Percentiles rank a stretch among this genome's conserved stretches.
These are phyloP conservation scores for Alternaria gaisen DNA, from an alignment of 2,329 filamentous ascomycete species.

Conservation along the genomic window DNA sequence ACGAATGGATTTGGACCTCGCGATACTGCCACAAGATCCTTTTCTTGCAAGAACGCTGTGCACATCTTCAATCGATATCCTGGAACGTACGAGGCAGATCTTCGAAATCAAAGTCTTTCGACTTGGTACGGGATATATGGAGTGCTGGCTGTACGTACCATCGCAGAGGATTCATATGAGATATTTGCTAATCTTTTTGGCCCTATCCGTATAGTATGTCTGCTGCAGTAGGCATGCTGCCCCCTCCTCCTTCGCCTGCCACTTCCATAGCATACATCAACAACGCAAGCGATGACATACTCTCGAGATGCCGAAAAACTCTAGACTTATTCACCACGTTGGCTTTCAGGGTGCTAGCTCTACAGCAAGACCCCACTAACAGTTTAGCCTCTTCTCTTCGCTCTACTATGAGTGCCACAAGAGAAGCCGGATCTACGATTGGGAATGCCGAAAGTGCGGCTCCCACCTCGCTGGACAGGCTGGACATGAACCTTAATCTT, in stretches of 20 bases:
- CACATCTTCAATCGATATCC: constrained; percentile 36
- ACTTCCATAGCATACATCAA: constrained; percentile 31
- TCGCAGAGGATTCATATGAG: neutral
- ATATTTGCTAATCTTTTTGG: neutral
- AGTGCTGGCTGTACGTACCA: constrained; percentile 37
- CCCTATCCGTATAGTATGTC: constrained; percentile 20
- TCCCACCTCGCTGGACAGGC: constrained; percentile 17
- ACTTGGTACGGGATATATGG: constrained; percentile 49
- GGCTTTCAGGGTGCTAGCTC: constrained; percentile 39
- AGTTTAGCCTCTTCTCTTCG: constrained; percentile 33
- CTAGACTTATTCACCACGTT: constrained; percentile 40
- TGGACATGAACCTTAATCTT: constrained; percentile 11
- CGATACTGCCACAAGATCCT: constrained; percentile 34
- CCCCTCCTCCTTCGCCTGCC: constrained; percentile 24
- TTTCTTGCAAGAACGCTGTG: constrained; percentile 39
- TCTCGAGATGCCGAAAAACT: constrained; percentile 34
- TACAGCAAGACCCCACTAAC: constrained; percentile 41
- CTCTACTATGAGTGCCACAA: constrained; percentile 22
- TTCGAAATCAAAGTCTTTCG: constrained; percentile 49
- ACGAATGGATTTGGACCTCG: constrained; percentile 17
- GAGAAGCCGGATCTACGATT: constrained; percentile 1
- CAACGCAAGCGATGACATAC: constrained; percentile 24
- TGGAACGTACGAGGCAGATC: constrained; percentile 39
- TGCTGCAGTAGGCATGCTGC: constrained; percentile 44
- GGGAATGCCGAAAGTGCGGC: constrained; percentile 5